Base-by-base conservation (phyloP, 805 yeast genomes). In the Candida odintsovae region DNA sequence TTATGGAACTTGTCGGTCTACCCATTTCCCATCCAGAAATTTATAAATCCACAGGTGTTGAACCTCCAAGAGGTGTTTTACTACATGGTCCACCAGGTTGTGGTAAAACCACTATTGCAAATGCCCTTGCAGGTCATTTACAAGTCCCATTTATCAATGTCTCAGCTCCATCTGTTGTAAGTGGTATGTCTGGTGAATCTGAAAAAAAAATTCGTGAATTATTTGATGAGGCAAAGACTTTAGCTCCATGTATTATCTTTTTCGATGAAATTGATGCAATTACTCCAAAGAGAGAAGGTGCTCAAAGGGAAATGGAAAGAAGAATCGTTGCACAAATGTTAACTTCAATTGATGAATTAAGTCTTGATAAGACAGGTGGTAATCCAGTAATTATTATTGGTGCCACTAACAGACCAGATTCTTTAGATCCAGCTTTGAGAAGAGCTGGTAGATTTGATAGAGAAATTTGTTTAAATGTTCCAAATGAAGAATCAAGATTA, bases 51-150 rank as follows among this genome's bases (percentile, higher is more conserved):
- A 84, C 96, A 0, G 98, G 98, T 22, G 90, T 90, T 13, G 96
- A 89, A 54, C 97, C 97, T 16, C 96, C 98, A 18, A 74, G 97
- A 22, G 98, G 98, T 38, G 86, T 94, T 1, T 64, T 94, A 26
- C 67, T 94, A n/a, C 95, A 90, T 64, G 99, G 99, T 0, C 99
- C 99, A 0, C 99, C 98, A 2, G 99, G 99, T 15, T 94, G 99
- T 71, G 99, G 99, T 63, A 94, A 94, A 59, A 94, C 99, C 0
- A 84, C 96, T 38, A 82, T 94, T 45, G 99, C 99, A 3, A 90
- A 90, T 64, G 97, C 98, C 0, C 70, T 94, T 20, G 99, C 99
- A 1, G 96, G 96, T 25, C 96, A 92, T 60, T 73, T 94, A 28
- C 86, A 89, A 55, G 96, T 94, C 0, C 97, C 98, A 0, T 94